Conservation (phyloP, 164 flowering plant genomes). For the Chimonanthus salicifolius region DNA sequence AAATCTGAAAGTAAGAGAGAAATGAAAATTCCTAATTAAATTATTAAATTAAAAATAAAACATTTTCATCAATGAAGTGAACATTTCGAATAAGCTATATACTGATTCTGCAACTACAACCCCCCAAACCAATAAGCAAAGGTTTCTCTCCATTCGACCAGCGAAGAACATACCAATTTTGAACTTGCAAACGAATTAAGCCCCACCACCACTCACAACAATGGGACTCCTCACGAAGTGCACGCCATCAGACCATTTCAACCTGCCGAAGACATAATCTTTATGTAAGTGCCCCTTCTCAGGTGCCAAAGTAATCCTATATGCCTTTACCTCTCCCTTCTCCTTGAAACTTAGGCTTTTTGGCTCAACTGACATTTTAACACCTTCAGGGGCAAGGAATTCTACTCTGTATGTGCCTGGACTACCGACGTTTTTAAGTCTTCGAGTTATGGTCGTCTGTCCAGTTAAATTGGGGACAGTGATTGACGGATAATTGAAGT, state of each 20-base stretch:
- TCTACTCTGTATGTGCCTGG: constrained; percentile 41
- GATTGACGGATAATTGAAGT: constrained; percentile 29
- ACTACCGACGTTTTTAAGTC: constrained; percentile 58
- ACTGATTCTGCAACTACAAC: too few species aligned
- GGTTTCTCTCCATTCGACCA: too few species aligned
- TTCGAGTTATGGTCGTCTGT: constrained; percentile 26
- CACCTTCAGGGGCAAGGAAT: constrained; percentile 34
- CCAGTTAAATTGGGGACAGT: constrained; percentile 11
- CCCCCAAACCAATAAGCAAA: too few species aligned
- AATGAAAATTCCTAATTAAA: too few species aligned
- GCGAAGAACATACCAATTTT: too few species aligned
- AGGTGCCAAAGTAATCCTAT: constrained; percentile 26
- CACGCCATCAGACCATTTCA: constrained; percentile 64
- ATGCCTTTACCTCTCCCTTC: constrained; percentile 57
- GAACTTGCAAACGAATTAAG: too few species aligned
- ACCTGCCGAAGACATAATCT: constrained; percentile 49
- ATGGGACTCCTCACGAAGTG: constrained; percentile 71
- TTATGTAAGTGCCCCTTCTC: not conserved
- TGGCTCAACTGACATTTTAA: constrained; percentile 39
- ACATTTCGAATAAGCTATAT: too few species aligned
- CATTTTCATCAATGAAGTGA: too few species aligned
- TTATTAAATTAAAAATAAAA: too few species aligned
- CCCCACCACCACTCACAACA: constrained; percentile 22
- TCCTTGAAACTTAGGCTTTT: constrained; percentile 31
- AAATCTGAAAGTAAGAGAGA: too few species aligned